Percentiles rank a stretch among this genome's conserved stretches.
phyloP scores from a whole-genome alignment of 2,329 filamentous ascomycete species.

The Basipetospora sp. region DNA sequence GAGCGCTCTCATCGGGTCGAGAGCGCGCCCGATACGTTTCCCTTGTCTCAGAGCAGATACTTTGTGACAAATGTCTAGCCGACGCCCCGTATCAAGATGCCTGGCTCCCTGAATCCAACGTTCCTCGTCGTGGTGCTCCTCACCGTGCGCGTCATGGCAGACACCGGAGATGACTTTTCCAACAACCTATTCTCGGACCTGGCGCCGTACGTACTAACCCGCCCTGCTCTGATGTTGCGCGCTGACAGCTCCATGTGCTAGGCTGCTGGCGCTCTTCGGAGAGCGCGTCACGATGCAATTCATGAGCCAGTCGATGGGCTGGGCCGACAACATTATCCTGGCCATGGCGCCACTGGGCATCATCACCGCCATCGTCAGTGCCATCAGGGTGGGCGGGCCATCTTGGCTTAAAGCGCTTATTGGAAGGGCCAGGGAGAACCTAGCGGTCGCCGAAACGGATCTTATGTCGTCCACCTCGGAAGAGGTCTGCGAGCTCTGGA shows the following conservation, averaged over 20 bases:
- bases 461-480: conserved; percentile 25
- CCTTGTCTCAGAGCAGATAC: too few relatives aligned
- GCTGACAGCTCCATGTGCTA: neutral
- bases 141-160: conserved; percentile 3
- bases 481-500: conserved; percentile 25
- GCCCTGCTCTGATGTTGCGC: too few relatives aligned
- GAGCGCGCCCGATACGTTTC: too few relatives aligned
- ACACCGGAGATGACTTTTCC: conserved; percentile 12
- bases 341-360: conserved; percentile 24
- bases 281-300: conserved; percentile 33
- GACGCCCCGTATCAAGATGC: too few relatives aligned
- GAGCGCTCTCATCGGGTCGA: too few relatives aligned
- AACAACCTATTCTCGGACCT: conserved; percentile 11
- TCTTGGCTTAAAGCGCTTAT: conserved; percentile 22
- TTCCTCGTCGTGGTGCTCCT: neutral
- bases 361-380: conserved; percentile 21
- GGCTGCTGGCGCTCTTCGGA: conserved; percentile 21
- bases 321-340: conserved; percentile 14
- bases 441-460: conserved; percentile 20
- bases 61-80: too few relatives aligned
- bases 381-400: conserved; percentile 18
- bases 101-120: too few relatives aligned
- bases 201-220: conserved; percentile 5
- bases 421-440: conserved; percentile 22
- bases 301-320: conserved; percentile 21